Evolutionary conservation across 805 yeast genomes (phyloP), one percentile per base, ranked within the genome.

Genomic region (Pichia ethanolica): DNA sequence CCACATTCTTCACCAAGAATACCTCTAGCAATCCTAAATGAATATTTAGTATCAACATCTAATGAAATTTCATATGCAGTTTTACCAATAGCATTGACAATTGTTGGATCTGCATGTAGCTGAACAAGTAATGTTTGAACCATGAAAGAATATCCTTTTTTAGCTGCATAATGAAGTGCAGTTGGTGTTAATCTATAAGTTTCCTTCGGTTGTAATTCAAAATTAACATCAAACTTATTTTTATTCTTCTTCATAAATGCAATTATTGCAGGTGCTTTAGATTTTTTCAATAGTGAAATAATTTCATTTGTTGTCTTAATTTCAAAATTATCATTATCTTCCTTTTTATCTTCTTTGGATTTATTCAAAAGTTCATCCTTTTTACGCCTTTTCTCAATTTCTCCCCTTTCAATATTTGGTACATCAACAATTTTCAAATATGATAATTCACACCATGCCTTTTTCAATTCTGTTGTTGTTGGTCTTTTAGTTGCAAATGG

Each of bases 401-500:
- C 52, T 25, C 55, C 54, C 26, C 52, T 59, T 42, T 73, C 69
- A 4, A 71, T 66, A 54, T 73, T 69, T 1, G 95, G 91, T n/a
- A 73, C 65, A 9, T 78, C 77, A 7, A 76, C 65, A 1, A 79
- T 62, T 38, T 71, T 68, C 55, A 87, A 66, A 56, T 83, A 80
- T 0, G 89, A 72, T 50, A 93, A 70, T 55, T 83, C 83, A 30
- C 78, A 72, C 98, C 98, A 93, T 0, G 95, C 89, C 44, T 81
- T 76, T 59, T 82, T 86, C 56, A 93, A 69, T 62, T 90, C 98
- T 2, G 78, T 68, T 0, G 84, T 73, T 0, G 96, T 90, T 1
- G 98, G 95, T 55, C 97, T 75, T 49, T 79, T 79, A 0, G 99
- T 91, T 0, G 96, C 83, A 68, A 93, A 89, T 1, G 99, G 99